Base-by-base conservation (phyloP, 106 monocot species). In the Cymbidium sinense region DNA sequence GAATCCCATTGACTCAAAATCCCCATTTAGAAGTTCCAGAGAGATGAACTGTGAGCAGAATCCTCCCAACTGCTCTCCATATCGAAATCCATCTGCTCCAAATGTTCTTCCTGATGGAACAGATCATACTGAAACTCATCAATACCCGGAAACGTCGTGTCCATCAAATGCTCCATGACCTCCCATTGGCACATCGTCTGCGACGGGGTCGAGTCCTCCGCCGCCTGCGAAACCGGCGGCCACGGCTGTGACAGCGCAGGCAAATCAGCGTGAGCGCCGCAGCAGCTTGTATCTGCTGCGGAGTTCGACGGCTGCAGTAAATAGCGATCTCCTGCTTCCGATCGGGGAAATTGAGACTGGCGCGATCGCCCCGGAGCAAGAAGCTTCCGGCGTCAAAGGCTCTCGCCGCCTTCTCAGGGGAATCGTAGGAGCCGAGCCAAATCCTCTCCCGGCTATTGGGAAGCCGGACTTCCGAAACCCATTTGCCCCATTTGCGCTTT, bases 401-500 rank as follows among this genome's bases (percentile, higher is more conserved):
- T 3, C 89, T 70, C 0, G 92, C 92, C 12, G 92, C 89, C 85
- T 87, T 89, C 80, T 87, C 85, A 2, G 92, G 82, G 43, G 89
- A 89, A 13, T 47, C 47, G 47, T 47, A 47, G 47, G 47, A 47
- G 3, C 89, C 92, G 2, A 92, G 69, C 92, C 92, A 92, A 29
- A 92, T 92, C 34, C 92, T 62, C n/a, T 85, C 80, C 34, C 85
- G 85, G 81, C 87, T 85, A 21, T 83, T 84, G 50, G 89, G 93
- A 4, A 93, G 82, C 34, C 93, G 70, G 50, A 93, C 87, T 82
- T 93, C 93, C 13, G 93, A 87, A n/a, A 93, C 93, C 93, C 93
- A 93, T 50, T 76, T 74, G 23, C 93, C 93, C 93, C 87, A 89
- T 78, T 81, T 84, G 79, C 92, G 76, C 83, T 74, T 80, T 77